Evolutionary conservation across 257 asterid genomes (phyloP).

Genomic region (Nicotiana sylvestris): DNA sequence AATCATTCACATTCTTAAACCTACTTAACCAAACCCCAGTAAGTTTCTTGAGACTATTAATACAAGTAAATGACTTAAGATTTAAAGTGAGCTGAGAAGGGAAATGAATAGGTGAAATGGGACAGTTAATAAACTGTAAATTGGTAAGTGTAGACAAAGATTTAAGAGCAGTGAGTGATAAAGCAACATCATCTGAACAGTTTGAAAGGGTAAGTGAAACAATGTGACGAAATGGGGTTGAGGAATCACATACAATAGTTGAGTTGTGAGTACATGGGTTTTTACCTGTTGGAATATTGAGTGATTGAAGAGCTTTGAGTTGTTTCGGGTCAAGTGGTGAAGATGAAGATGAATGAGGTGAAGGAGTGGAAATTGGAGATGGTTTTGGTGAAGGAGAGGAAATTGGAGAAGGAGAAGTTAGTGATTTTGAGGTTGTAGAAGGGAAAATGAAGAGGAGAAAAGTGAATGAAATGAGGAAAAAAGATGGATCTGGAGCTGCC

Average conservation of each 20-base stretch:
- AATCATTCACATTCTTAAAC: constrained; percentile 45
- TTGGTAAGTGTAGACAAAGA: constrained; percentile 67
- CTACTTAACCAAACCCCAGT: constrained; percentile 74
- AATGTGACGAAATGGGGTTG: constrained; percentile 79
- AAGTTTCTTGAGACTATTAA: constrained; percentile 59
- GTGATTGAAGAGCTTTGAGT: constrained; percentile 72
- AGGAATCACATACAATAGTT: constrained; percentile 54
- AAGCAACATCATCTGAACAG: constrained; percentile 76
- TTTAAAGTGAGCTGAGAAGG: constrained; percentile 60
- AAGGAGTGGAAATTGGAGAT: background rate
- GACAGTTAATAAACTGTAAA: constrained; percentile 65
- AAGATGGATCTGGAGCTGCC: background rate
- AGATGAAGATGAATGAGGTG: background rate
- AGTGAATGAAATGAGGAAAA: background rate
- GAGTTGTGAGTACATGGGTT: constrained; percentile 63
- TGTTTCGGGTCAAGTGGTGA: constrained; percentile 87
- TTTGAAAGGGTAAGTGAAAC: constrained; percentile 62
- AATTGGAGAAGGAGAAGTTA: background rate
- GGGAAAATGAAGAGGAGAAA: constrained; percentile 21
- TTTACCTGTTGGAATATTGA: constrained; percentile 58
- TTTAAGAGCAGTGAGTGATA: constrained; percentile 62
- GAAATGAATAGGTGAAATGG: constrained; percentile 52
- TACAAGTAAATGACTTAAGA: constrained; percentile 60
- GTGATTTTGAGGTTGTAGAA: constrained; percentile 9
- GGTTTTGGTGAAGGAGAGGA: constrained; percentile 1